Conservation (phyloP, 2,329 filamentous ascomycete genomes). For the Talaromyces sp. region DNA sequence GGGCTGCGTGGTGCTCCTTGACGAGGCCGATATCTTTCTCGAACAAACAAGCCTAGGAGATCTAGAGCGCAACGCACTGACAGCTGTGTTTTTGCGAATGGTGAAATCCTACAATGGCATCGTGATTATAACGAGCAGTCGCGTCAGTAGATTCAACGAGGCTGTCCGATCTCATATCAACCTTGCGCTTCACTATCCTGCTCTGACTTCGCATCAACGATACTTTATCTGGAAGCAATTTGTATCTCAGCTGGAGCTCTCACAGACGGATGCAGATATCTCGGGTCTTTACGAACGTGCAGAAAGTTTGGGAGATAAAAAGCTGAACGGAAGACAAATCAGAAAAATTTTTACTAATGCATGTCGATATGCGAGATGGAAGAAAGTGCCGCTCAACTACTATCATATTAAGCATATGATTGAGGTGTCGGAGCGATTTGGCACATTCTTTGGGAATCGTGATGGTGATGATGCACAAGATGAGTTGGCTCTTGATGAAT, state of each 20-base stretch:
- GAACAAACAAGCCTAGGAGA: neutral
- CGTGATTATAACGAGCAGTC: conserved; percentile 38
- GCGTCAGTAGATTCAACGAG: conserved; percentile 32
- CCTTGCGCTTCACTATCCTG: conserved; percentile 10
- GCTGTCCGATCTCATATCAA: conserved; percentile 32
- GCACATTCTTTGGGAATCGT: neutral
- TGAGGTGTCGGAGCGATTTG: neutral
- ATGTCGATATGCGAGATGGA: neutral
- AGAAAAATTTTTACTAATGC: neutral
- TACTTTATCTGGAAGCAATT: neutral
- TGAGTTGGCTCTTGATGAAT: neutral
- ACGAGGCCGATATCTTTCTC: neutral
- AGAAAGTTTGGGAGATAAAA: neutral
- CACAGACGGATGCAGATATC: neutral
- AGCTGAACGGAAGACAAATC: neutral
- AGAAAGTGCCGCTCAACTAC: neutral
- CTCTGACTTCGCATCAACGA: neutral
- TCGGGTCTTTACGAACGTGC: neutral
- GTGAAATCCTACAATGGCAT: conserved; percentile 40
- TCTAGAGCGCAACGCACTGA: neutral
- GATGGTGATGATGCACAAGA: neutral
- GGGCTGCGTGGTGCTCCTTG: neutral
- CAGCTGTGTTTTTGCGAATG: conserved; percentile 33
- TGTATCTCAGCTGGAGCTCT: neutral
- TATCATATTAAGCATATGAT: neutral